Evolutionary conservation across 495 filamentous ascomycete species (phyloP).

Genomic region (Penicillium subrubescens): DNA sequence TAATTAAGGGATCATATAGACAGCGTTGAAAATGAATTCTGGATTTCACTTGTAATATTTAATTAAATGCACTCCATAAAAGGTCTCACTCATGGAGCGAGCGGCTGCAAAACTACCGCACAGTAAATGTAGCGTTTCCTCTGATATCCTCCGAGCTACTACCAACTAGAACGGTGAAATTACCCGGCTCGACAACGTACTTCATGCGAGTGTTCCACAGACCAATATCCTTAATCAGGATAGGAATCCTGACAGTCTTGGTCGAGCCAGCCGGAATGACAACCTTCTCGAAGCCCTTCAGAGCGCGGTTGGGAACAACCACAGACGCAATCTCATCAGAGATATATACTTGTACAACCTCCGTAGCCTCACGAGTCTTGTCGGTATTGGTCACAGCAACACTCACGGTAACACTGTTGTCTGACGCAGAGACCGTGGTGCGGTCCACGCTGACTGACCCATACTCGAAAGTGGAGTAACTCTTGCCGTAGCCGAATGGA

Average conservation of each 20-base stretch:
- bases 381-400: slow-evolving; percentile 59
- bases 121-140: slow-evolving; percentile 56
- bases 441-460: slow-evolving; percentile 48
- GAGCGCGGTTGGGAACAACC: slow-evolving; percentile 63
- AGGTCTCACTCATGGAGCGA: neutral
- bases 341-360: slow-evolving; percentile 72
- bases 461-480: slow-evolving; percentile 65
- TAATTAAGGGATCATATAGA: neutral
- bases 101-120: slow-evolving; percentile 25
- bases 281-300: slow-evolving; percentile 73
- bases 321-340: slow-evolving; percentile 61
- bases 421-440: slow-evolving; percentile 42
- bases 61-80: neutral
- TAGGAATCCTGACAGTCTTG: slow-evolving; percentile 55
- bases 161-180: slow-evolving; percentile 61
- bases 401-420: slow-evolving; percentile 47
- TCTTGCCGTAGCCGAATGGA: slow-evolving; percentile 69
- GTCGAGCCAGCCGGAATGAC: slow-evolving; percentile 60
- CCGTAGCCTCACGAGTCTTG: slow-evolving; percentile 56
- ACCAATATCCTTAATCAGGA: slow-evolving; percentile 54
- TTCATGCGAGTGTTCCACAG: slow-evolving; percentile 64
- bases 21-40: neutral
- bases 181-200: slow-evolving; percentile 70
- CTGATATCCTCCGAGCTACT: slow-evolving; percentile 56
- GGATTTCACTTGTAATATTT: neutral